Evolutionary conservation across 495 filamentous ascomycete species (phyloP).

Genomic region (Astrocystis sublimbata): DNA sequence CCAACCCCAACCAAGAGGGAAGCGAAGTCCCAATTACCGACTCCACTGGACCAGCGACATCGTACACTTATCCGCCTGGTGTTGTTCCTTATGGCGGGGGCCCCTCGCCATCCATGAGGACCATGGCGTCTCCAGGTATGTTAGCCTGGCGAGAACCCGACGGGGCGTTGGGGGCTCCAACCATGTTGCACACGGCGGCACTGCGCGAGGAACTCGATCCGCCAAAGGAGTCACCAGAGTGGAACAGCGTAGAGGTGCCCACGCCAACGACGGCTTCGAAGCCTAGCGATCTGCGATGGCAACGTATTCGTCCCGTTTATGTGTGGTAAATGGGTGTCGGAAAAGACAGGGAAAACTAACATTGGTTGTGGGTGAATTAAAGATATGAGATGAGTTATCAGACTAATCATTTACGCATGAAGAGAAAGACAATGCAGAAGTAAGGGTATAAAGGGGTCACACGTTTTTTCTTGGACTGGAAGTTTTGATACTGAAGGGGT

Average conservation of each 20-base stretch:
- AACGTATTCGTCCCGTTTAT: constrained; percentile 26
- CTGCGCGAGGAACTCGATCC: constrained; percentile 1
- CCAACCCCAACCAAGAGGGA: constrained; percentile 13
- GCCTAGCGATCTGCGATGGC: constrained; percentile 24
- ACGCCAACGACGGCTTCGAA: constrained; percentile 20
- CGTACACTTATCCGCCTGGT: constrained; percentile 25
- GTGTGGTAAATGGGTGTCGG: constrained; percentile 23
- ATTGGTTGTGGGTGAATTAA: neutral
- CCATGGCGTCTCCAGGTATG: constrained; percentile 27
- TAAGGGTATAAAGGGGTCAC: constrained; percentile 3
- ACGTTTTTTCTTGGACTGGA: constrained; percentile 19
- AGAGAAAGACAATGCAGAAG: neutral
- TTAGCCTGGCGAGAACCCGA: constrained; percentile 27
- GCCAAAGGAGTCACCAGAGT: neutral
- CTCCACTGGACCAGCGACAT: constrained; percentile 17
- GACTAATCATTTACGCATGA: constrained; percentile 3
- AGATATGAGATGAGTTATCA: constrained; percentile 10
- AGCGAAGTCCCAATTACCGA: constrained; percentile 6
- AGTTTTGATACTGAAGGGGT: constrained; percentile 13
- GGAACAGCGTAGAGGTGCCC: constrained; percentile 17
- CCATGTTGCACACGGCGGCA: constrained; percentile 17
- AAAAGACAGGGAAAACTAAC: neutral
- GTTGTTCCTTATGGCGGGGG: constrained; percentile 27
- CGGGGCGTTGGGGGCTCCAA: constrained; percentile 18
- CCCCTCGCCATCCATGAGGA: constrained; percentile 24